These are phyloP conservation scores for Saccharomycopsis fodiens DNA, from an alignment of 805 yeast species.

Conservation along the genomic window DNA sequence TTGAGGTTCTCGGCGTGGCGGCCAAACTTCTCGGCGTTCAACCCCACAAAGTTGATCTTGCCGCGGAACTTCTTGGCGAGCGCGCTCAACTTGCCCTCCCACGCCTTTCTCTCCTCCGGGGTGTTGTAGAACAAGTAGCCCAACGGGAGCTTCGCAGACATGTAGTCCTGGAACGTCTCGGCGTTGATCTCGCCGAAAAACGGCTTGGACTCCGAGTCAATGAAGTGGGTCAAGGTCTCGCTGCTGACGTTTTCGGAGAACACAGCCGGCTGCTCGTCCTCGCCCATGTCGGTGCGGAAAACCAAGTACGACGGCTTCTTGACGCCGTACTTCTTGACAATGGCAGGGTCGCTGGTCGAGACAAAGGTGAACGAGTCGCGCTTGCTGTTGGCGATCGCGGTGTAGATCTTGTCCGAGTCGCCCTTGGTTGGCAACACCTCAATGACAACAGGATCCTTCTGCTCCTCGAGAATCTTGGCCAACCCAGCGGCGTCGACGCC, in stretches of 20 bases:
- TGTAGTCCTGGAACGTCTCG: constrained; percentile 66
- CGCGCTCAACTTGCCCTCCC: constrained; percentile 43
- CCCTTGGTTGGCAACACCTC: constrained; percentile 36
- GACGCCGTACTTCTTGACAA: constrained; percentile 34
- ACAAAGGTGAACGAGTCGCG: constrained; percentile 33
- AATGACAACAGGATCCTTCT: constrained; percentile 47
- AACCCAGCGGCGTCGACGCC: constrained; percentile 43
- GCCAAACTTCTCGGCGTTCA: constrained; percentile 75
- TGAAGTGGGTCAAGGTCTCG: constrained; percentile 38
- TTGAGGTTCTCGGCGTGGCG: constrained; percentile 81
- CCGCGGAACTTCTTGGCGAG: constrained; percentile 76
- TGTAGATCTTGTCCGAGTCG: constrained; percentile 27
- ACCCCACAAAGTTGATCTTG: constrained; percentile 76
- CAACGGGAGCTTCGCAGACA: constrained; percentile 66
- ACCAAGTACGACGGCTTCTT: constrained; percentile 42
- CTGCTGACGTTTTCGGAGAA: constrained; percentile 26
- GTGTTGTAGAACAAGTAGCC: constrained; percentile 81
- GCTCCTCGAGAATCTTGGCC: constrained; percentile 33
- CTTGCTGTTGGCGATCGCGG: constrained; percentile 34
- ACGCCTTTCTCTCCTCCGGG: constrained; percentile 55
- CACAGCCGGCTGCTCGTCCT: constrained; percentile 25
- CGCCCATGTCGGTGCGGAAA: constrained; percentile 29
- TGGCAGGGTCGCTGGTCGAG: constrained; percentile 32
- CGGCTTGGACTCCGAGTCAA: constrained; percentile 64
- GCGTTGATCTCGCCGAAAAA: constrained; percentile 83